Conservation (phyloP, 2,329 filamentous ascomycete species). For the Macrophomina tecta region DNA sequence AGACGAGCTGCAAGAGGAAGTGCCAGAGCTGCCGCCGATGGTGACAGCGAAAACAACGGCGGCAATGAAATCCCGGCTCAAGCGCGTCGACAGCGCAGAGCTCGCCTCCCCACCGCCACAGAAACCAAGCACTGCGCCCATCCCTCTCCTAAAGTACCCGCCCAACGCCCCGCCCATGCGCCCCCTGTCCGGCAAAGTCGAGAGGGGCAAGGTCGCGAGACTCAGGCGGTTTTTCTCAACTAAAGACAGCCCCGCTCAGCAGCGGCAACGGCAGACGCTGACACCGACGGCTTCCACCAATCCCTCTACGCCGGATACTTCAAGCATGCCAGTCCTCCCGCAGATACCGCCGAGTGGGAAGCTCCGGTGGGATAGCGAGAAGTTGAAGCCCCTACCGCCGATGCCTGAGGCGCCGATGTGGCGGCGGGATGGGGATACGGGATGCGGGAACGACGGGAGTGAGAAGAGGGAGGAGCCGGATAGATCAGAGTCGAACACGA, state of each 20-base stretch:
- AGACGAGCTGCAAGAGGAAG: too few relatives aligned
- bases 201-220: background rate
- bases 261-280: background rate
- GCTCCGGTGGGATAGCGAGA: too few relatives aligned
- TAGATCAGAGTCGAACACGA: too few relatives aligned
- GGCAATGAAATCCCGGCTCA: background rate
- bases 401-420: background rate
- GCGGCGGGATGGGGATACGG: too few relatives aligned
- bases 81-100: background rate
- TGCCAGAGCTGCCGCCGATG: too few relatives aligned
- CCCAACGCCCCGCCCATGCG: background rate
- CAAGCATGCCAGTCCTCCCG: too few relatives aligned
- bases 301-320: too few relatives aligned
- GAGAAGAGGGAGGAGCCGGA: too few relatives aligned
- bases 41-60: too few relatives aligned
- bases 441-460: background rate
- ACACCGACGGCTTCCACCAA: background rate
- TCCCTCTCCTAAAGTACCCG: too few relatives aligned
- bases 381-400: background rate
- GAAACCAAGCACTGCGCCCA: too few relatives aligned
- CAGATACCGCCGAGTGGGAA: too few relatives aligned
- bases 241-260: background rate
- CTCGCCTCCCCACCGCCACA: background rate
- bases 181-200: background rate
- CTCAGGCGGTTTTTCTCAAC: background rate